A percentile compares a stretch with the other conserved stretches of the same genome.
Evolutionary conservation across 495 filamentous ascomycete species (phyloP).

Genomic region (Thozetella sp.): DNA sequence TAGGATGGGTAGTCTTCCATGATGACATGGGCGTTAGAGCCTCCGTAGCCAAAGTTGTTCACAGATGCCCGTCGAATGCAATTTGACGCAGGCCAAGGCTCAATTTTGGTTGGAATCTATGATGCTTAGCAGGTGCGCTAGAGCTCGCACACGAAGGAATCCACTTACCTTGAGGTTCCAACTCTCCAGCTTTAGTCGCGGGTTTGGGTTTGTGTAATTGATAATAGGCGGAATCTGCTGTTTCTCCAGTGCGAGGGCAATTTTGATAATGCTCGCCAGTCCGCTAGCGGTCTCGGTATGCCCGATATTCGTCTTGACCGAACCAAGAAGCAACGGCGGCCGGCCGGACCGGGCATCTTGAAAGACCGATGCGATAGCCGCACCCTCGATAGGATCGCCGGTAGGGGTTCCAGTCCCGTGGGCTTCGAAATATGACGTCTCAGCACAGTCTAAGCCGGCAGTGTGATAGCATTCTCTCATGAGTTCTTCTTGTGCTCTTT

Average conservation of each 20-base stretch:
- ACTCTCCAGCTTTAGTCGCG: conserved; percentile 32
- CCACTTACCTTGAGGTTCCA: conserved; percentile 35
- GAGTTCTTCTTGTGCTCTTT: conserved; percentile 49
- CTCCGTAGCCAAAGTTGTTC: conserved; percentile 26
- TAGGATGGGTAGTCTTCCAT: conserved; percentile 12
- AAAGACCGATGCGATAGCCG: conserved; percentile 46
- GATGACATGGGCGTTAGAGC: conserved; percentile 24
- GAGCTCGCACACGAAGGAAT: background rate
- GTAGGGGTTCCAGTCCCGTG: conserved; percentile 59
- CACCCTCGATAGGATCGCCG: conserved; percentile 61
- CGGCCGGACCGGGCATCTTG: conserved; percentile 23
- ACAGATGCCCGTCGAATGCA: conserved; percentile 14
- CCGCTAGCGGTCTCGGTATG: conserved; percentile 43
- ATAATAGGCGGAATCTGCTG: conserved; percentile 43
- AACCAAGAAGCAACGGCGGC: conserved; percentile 35
- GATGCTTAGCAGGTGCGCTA: background rate
- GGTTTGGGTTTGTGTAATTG: conserved; percentile 43
- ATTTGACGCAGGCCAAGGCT: conserved; percentile 15
- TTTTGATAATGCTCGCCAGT: conserved; percentile 47
- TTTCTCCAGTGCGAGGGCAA: conserved; percentile 37
- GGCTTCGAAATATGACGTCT: conserved; percentile 50
- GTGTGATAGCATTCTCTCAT: conserved; percentile 49
- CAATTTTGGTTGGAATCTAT: conserved; percentile 17
- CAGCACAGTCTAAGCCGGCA: conserved; percentile 40
- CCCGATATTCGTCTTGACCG: conserved; percentile 43